Evolutionary conservation across 768 basidiomycete species (phyloP).

Genomic region (Fibroporia radiculosa): DNA sequence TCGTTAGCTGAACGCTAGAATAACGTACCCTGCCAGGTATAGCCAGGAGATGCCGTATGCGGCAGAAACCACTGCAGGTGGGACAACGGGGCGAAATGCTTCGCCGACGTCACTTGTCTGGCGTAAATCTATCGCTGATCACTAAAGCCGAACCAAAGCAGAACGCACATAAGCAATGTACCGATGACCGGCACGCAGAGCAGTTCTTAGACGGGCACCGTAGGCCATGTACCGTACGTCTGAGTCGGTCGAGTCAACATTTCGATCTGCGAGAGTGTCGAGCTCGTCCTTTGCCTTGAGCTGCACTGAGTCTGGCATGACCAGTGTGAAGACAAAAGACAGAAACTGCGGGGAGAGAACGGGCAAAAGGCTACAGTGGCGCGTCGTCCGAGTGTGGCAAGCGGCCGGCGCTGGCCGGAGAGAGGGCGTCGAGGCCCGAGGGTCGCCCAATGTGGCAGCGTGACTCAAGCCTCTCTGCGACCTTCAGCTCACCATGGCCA

Average conservation of each 20-base stretch:
- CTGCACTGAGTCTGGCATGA: conserved; percentile 1
- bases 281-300: conserved; percentile 39
- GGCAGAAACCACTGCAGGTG: conserved; percentile 61
- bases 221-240: conserved; percentile 70
- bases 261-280: conserved; percentile 49
- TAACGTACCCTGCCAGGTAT: conserved; percentile 56
- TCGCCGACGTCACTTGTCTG: conserved; percentile 81
- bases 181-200: conserved; percentile 56
- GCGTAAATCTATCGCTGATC: conserved; percentile 14
- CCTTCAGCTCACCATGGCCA: conserved; percentile 19
- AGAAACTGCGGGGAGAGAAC: background rate
- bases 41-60: conserved; percentile 80
- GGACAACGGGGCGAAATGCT: conserved; percentile 74
- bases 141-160: background rate
- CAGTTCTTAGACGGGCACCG: conserved; percentile 70
- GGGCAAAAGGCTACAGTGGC: background rate
- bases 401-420: conserved; percentile 1
- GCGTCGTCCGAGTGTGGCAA: background rate
- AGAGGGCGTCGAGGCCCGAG: background rate
- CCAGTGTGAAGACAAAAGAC: conserved; percentile 1
- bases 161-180: conserved; percentile 73
- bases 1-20: conserved; percentile 2
- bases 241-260: conserved; percentile 62
- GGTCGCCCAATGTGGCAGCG: background rate
- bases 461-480: conserved; percentile 11